Conservation (phyloP, 805 yeast genomes). For the Metschnikowia amazonensis region DNA sequence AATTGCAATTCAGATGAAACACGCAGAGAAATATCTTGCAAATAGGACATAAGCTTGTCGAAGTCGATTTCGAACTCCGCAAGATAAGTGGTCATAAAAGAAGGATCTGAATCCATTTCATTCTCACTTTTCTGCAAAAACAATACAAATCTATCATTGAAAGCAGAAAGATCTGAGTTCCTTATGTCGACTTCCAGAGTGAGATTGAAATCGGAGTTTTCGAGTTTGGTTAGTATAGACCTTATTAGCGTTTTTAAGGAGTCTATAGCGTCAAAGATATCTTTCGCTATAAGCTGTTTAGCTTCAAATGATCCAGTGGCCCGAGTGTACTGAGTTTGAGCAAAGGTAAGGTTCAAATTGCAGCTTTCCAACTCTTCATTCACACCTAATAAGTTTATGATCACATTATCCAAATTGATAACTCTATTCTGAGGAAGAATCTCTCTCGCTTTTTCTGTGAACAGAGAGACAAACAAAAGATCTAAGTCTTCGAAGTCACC, state of each 20-base stretch:
- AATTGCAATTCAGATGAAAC: background rate
- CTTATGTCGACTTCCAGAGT: background rate
- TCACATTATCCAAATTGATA: background rate
- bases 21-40: background rate
- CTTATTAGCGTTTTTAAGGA: background rate
- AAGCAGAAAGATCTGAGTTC: background rate
- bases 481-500: background rate
- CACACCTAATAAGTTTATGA: background rate
- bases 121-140: background rate
- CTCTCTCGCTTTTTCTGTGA: background rate
- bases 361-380: conserved; percentile 1
- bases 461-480: background rate
- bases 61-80: background rate
- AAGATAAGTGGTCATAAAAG: background rate
- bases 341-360: background rate
- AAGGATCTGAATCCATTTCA: background rate
- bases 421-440: background rate
- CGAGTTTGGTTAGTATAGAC: background rate
- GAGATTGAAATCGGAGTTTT: background rate
- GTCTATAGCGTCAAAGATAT: background rate
- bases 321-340: background rate
- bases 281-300: background rate
- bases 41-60: background rate
- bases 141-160: background rate
- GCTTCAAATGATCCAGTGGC: background rate